Evolutionary conservation across 2,329 filamentous ascomycete genomes (phyloP), one percentile per base, ranked within the genome.

Genomic region (Trichoderma hamatum): DNA sequence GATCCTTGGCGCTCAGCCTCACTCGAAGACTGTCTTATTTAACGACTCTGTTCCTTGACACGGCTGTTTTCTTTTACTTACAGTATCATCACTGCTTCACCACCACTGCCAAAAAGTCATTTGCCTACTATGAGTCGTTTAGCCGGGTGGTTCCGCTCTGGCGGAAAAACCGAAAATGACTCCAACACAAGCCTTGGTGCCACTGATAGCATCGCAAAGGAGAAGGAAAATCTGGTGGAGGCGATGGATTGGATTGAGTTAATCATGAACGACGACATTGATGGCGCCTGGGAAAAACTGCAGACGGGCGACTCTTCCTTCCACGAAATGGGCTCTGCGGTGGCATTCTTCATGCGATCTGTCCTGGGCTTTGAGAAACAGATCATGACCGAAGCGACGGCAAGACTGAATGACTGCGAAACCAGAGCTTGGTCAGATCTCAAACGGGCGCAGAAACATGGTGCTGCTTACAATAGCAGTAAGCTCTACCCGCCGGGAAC

Each of bases 331-430:
- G 94, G 94, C 34, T 85, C 90, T 72, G 91, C 93, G 64, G 89
- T 97, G 39, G 89, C 94, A 24, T 89, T 88, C 55, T 98, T 98
- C 78, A 90, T 98, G 80, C 86, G 90, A 73, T 94, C 94, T 21
- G 90, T 96, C 2, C 82, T 98, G 1, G 94, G 94, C 2, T 96
- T 97, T 75, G 96, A 98, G 80, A 94, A 96, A 79, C 90, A 96
- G 3, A 86, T 96, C 72, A 96, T 98, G 91, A 89, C 88, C 68
- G 89, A 96, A 82, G 93, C 96, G 26, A 88, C 89, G 16, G 85
- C 88, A 30, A 86, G 88, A 60, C 84, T 99, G 30, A 85, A 85
- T 62, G 88, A 91, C 55, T 93, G 93, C 68, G 95, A 98, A 81
- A 88, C 86, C 34, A 85, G 87, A 64, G 92, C 94, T 4, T 91